These are phyloP conservation scores for Boletus patriciae DNA, from an alignment of 768 basidiomycete genomes.

Conservation along the genomic window DNA sequence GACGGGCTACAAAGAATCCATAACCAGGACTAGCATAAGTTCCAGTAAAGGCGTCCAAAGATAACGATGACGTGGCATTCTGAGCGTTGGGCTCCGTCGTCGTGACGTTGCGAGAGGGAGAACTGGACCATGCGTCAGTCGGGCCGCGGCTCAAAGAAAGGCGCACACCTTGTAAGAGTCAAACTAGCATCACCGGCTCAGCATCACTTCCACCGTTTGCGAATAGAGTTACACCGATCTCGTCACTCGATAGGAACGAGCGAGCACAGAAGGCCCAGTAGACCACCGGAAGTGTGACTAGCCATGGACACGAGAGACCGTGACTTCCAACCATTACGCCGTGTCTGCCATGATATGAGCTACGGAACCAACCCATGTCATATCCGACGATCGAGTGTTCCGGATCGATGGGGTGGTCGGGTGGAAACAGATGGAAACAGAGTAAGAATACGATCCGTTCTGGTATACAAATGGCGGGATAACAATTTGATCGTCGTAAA, in stretches of 20 bases:
- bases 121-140: not conserved
- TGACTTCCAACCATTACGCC: constrained; percentile 31
- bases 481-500: constrained; percentile 31
- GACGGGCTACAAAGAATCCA: constrained; percentile 33
- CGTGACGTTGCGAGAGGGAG: not conserved
- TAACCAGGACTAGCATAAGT: constrained; percentile 41
- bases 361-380: constrained; percentile 44
- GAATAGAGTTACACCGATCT: constrained; percentile 38
- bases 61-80: not conserved
- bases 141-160: not conserved
- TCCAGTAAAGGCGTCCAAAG: constrained; percentile 35
- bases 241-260: constrained; percentile 37
- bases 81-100: not conserved
- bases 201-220: constrained; percentile 30
- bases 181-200: constrained; percentile 4
- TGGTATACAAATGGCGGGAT: constrained; percentile 34
- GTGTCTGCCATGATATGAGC: constrained; percentile 41
- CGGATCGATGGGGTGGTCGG: constrained; percentile 6
- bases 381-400: constrained; percentile 38
- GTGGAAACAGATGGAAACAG: too few species aligned
- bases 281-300: constrained; percentile 30
- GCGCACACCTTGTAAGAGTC: constrained; percentile 7
- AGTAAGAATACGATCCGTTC: constrained; percentile 34
- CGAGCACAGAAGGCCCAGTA: constrained; percentile 34
- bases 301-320: not conserved